These are phyloP conservation scores for Cymodocea nodosa DNA, from an alignment of 116 monocot genomes.

Conservation along the genomic window DNA sequence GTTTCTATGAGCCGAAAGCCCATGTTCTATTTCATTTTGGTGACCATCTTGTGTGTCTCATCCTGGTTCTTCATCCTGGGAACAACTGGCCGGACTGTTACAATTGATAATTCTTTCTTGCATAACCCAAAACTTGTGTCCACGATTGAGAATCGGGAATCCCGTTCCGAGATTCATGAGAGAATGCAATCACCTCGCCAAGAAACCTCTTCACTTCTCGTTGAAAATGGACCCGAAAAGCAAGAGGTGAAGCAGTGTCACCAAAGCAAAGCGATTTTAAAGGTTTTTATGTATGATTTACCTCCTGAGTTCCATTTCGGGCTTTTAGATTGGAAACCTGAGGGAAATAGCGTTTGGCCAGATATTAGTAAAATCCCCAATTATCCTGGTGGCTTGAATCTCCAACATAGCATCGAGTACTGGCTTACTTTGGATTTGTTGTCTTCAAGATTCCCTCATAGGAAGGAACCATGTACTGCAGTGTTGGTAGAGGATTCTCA, in stretches of 20 bases:
- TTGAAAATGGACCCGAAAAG: slow-evolving; percentile 8
- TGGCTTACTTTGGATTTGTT: slow-evolving; percentile 93
- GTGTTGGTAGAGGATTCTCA: slow-evolving; percentile 51
- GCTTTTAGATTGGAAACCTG: slow-evolving; percentile 62
- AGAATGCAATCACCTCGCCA: background rate
- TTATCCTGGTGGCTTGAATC: slow-evolving; percentile 87
- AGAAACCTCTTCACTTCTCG: background rate
- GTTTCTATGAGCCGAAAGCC: slow-evolving; percentile 15
- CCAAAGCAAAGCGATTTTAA: slow-evolving; percentile 34
- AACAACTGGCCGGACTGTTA: slow-evolving; percentile 13
- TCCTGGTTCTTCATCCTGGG: slow-evolving; percentile 38
- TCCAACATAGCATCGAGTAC: slow-evolving; percentile 93
- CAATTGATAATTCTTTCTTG: slow-evolving; percentile 10
- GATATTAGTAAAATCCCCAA: slow-evolving; percentile 33
- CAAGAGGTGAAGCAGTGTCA: slow-evolving; percentile 22
- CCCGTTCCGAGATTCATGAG: background rate
- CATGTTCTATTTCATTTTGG: slow-evolving; percentile 20
- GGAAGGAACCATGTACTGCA: slow-evolving; percentile 35
- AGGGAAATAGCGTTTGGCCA: slow-evolving; percentile 44
- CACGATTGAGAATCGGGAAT: slow-evolving; percentile 4
- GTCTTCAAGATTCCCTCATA: slow-evolving; percentile 22
- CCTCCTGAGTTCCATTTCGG: slow-evolving; percentile 85
- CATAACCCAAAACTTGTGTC: slow-evolving; percentile 11
- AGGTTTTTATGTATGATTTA: slow-evolving; percentile 87
- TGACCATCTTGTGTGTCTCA: slow-evolving; percentile 19